phyloP scores from a whole-genome alignment of 164 flowering plant genomes.

The Cinnamomum chago region DNA sequence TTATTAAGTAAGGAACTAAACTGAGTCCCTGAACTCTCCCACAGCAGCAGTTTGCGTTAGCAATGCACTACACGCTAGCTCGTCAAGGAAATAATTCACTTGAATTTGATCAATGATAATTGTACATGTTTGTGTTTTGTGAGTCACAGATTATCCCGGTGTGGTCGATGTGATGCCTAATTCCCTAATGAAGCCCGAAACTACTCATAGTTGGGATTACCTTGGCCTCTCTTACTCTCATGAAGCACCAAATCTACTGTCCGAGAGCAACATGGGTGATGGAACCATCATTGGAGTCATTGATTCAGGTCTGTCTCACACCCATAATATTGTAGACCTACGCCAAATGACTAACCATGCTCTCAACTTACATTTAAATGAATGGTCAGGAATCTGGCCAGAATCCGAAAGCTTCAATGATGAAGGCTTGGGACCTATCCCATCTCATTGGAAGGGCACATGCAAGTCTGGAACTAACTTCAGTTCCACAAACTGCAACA shows the following conservation, averaged over 20 bases:
- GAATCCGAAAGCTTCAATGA: constrained; percentile 42
- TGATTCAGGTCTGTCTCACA: constrained; percentile 58
- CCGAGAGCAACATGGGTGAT: constrained; percentile 42
- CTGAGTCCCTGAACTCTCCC: too few relatives aligned
- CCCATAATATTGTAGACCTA: not conserved
- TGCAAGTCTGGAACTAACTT: constrained; percentile 39
- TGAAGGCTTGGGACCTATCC: constrained; percentile 39
- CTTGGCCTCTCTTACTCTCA: constrained; percentile 45
- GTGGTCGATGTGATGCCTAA: constrained; percentile 56
- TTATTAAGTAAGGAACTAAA: too few relatives aligned
- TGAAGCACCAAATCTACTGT: constrained; percentile 30
- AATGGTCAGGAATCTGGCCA: constrained; percentile 43
- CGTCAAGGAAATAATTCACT: too few relatives aligned
- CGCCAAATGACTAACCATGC: not conserved
- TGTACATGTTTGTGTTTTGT: not conserved
- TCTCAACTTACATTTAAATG: not conserved
- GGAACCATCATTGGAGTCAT: constrained; percentile 46
- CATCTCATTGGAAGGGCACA: constrained; percentile 44
- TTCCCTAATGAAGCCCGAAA: constrained; percentile 51
- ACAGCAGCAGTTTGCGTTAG: too few relatives aligned
- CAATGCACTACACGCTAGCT: too few relatives aligned
- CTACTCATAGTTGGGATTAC: constrained; percentile 85
- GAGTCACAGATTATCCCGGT: constrained; percentile 2
- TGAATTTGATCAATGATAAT: too few relatives aligned
- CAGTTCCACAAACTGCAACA: constrained; percentile 24